A percentile compares a stretch with the other conserved stretches of the same genome.
These are phyloP conservation scores for Aureobasidium melanogenum DNA, from an alignment of 2,329 filamentous ascomycete genomes.

Conservation along the genomic window DNA sequence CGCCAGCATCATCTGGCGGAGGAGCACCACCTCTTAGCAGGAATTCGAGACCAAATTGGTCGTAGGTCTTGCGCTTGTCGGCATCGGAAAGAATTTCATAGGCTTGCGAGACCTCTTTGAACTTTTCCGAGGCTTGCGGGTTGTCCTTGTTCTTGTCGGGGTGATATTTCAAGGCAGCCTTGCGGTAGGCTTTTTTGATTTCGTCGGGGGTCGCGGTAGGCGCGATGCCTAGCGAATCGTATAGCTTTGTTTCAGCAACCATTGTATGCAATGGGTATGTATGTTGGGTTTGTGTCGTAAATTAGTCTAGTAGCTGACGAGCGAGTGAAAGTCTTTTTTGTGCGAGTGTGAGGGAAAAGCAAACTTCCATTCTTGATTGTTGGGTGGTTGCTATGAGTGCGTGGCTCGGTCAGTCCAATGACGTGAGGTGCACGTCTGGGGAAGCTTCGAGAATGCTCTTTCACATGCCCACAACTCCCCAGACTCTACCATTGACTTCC, in stretches of 20 bases:
- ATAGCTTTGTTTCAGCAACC: conserved; percentile 93
- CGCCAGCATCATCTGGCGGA: conserved; percentile 46
- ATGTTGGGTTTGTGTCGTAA: background rate
- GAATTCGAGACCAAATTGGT: conserved; percentile 90
- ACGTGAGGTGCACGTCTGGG: background rate
- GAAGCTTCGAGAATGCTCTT: conserved; percentile 3
- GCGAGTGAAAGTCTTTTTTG: background rate
- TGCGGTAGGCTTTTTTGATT: conserved; percentile 93
- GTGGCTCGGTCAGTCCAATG: background rate
- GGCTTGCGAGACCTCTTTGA: conserved; percentile 95
- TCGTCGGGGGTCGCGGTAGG: conserved; percentile 80
- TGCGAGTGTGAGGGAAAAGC: background rate
- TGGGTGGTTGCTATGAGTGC: background rate
- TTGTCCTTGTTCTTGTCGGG: conserved; percentile 98
- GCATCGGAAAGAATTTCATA: conserved; percentile 97
- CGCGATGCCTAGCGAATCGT: conserved; percentile 74
- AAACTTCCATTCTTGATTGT: background rate
- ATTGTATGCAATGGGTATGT: conserved; percentile 42
- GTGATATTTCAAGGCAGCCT: conserved; percentile 73
- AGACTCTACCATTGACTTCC: background rate
- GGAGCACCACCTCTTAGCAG: conserved; percentile 71
- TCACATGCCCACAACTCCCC: background rate
- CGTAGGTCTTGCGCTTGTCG: conserved; percentile 92
- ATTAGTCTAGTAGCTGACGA: background rate
- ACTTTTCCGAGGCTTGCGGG: conserved; percentile 76